phyloP scores from a whole-genome alignment of 2,329 filamentous ascomycete genomes.

The Talaromyces sp. region DNA sequence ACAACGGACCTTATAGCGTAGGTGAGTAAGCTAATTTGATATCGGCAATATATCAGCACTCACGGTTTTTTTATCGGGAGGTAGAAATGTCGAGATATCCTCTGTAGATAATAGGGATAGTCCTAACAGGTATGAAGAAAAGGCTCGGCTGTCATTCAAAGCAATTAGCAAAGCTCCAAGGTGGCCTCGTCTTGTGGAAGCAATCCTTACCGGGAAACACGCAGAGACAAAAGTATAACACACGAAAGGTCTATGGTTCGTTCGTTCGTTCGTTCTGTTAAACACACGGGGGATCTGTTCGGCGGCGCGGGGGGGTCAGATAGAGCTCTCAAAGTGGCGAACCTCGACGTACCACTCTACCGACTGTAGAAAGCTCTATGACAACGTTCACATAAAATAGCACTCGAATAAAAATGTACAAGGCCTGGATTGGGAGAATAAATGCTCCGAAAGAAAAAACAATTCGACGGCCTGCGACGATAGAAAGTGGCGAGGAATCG shows the following conservation, averaged over 20 bases:
- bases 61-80: background rate
- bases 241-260: constrained; percentile 2
- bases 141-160: background rate
- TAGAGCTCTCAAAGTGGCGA: background rate
- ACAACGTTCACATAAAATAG: background rate
- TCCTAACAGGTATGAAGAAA: too few species aligned
- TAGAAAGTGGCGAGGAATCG: background rate
- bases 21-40: background rate
- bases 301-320: background rate
- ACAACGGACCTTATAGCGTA: background rate
- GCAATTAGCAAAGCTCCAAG: background rate
- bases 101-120: background rate
- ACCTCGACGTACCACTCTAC: constrained; percentile 6
- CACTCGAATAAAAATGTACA: constrained; percentile 8
- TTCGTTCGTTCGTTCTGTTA: background rate
- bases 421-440: background rate
- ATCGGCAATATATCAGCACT: background rate
- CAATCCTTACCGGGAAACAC: background rate
- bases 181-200: background rate
- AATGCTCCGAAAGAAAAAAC: background rate
- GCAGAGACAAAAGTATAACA: constrained; percentile 1
- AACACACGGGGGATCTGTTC: constrained; percentile 3
- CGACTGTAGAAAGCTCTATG: constrained; percentile 8
- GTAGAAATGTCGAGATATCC: background rate
- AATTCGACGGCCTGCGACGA: constrained; percentile 11